phyloP scores from a whole-genome alignment of 257 asterid species.

The Rauvolfia tetraphylla region DNA sequence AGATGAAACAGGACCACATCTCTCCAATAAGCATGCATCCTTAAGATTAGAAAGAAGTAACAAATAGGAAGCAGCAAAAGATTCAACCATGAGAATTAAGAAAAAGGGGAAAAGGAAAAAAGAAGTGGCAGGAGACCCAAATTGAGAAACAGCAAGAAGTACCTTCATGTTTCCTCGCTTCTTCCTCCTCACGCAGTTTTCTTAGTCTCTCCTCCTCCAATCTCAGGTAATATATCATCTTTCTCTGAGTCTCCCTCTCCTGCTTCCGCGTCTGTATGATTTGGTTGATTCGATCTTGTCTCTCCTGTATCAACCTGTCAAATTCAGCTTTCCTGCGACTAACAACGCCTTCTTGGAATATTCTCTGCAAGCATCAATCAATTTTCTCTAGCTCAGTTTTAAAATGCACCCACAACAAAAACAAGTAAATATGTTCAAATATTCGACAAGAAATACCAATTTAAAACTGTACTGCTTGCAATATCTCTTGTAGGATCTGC shows the following conservation, averaged over 20 bases:
- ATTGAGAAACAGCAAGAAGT: constrained; percentile 1
- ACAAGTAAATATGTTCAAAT: background rate
- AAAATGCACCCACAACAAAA: background rate
- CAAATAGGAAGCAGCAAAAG: background rate
- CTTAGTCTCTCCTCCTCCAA: constrained; percentile 67
- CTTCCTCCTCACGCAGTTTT: constrained; percentile 78
- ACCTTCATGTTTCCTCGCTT: constrained; percentile 85
- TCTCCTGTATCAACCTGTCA: constrained; percentile 42
- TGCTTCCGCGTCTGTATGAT: constrained; percentile 50
- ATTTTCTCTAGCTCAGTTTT: background rate
- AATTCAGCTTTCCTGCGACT: constrained; percentile 42
- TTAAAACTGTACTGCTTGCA: background rate
- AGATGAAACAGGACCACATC: background rate
- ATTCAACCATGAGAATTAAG: too few relatives aligned
- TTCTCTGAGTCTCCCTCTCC: constrained; percentile 71
- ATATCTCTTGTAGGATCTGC: too few relatives aligned
- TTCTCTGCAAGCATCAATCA: constrained; percentile 32
- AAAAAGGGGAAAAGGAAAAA: too few relatives aligned
- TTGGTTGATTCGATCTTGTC: constrained; percentile 44
- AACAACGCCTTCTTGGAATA: constrained; percentile 52
- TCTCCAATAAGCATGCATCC: too few relatives aligned
- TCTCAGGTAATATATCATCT: constrained; percentile 54
- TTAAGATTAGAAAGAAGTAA: too few relatives aligned
- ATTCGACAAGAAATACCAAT: background rate
- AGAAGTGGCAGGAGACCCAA: background rate